Evolutionary conservation across 768 basidiomycete species (phyloP).

Genomic region (Psilocybe cubensis): DNA sequence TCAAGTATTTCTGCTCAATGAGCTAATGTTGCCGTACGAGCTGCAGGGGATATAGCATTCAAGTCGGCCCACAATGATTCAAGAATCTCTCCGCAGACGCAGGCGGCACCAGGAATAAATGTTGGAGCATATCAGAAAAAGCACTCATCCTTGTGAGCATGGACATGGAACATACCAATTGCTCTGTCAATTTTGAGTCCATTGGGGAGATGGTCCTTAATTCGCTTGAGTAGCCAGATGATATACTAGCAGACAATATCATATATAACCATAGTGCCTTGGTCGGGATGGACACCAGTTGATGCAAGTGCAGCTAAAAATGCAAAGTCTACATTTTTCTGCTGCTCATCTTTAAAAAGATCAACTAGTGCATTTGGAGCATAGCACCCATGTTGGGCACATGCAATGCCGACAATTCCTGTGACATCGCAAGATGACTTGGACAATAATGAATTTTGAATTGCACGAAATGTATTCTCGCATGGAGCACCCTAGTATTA

Average conservation of each 20-base stretch:
- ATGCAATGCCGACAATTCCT: not conserved
- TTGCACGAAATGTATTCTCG: not conserved
- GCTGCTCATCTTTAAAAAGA: not conserved
- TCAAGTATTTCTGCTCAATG: conserved; percentile 21
- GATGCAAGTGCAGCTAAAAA: no score
- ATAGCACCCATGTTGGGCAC: not conserved
- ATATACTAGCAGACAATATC: conserved; percentile 21
- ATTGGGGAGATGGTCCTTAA: no score
- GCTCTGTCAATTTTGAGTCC: no score
- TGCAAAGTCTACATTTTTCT: no score
- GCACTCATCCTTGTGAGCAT: conserved; percentile 30
- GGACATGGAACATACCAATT: conserved; percentile 34
- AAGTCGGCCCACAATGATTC: conserved; percentile 22
- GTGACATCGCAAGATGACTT: not conserved
- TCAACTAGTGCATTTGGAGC: not conserved
- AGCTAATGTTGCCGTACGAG: conserved; percentile 16
- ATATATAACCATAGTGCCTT: conserved; percentile 9
- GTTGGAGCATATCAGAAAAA: conserved; percentile 22
- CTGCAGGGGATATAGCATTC: conserved; percentile 16
- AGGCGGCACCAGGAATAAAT: conserved; percentile 20
- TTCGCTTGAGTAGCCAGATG: no score
- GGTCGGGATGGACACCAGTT: not conserved
- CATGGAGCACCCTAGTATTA: no score
- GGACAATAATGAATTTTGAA: not conserved
- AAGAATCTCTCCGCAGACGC: no score